Percentiles rank a stretch among this genome's conserved stretches.
phyloP scores from a whole-genome alignment of 2,329 filamentous ascomycete genomes.

The Alternaria tenuissima region DNA sequence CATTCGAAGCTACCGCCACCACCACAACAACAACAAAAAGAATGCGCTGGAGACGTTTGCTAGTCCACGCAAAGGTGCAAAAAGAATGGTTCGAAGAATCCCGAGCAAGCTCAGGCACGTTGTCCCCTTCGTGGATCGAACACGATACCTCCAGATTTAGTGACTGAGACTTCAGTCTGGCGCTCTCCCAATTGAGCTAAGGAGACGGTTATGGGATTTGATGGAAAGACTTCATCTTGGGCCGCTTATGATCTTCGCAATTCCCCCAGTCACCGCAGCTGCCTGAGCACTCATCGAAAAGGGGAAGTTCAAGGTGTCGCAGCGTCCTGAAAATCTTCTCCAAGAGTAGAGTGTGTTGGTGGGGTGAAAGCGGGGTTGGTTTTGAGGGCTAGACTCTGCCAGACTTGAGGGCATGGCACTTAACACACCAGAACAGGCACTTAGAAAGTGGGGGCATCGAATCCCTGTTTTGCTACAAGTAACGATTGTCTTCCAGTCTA shows the following conservation, averaged over 20 bases:
- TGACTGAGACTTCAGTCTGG: conserved; percentile 31
- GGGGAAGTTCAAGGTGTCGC: not conserved
- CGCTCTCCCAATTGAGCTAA: conserved; percentile 33
- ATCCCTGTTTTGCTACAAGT: not conserved
- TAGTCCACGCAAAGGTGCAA: fast-evolving
- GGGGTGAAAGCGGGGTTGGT: conserved; percentile 14
- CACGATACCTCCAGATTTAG: conserved; percentile 30
- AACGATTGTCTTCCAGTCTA: not conserved
- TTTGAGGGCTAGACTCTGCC: not conserved
- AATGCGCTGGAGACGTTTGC: no score
- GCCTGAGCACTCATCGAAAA: no score
- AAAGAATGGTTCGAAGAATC: conserved; percentile 24
- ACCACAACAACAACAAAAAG: not conserved
- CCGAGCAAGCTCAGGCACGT: conserved; percentile 23
- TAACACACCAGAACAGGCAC: not conserved
- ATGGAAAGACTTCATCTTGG: not conserved
- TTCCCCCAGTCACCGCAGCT: no score
- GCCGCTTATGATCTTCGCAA: fast-evolving
- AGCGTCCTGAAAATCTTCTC: not conserved
- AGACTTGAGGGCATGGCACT: not conserved
- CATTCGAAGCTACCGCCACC: not conserved
- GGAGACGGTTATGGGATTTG: conserved; percentile 22
- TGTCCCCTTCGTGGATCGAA: conserved; percentile 30
- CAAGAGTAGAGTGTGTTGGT: not conserved
- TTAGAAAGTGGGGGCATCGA: not conserved